phyloP scores from a whole-genome alignment of 305 asterid genomes.

The Fraxinus velutina region DNA sequence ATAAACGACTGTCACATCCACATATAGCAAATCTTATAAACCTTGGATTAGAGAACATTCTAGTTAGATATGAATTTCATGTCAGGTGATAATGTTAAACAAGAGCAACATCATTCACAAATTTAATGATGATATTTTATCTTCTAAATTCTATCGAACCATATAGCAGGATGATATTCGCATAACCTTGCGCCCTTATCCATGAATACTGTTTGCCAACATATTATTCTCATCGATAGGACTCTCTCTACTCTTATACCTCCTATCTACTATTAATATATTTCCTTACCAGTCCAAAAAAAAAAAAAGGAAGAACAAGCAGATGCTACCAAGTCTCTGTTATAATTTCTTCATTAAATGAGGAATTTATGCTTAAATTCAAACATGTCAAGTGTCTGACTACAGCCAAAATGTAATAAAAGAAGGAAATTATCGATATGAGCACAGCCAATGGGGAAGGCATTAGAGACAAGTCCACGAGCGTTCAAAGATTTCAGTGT shows the following conservation, averaged over 20 bases:
- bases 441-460: neutral
- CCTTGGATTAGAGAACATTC: neutral
- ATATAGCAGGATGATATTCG: neutral
- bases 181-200: neutral
- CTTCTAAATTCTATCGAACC: neutral
- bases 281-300: neutral
- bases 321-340: neutral
- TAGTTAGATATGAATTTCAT: neutral
- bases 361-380: neutral
- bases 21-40: neutral
- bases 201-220: neutral
- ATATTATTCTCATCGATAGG: neutral
- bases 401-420: neutral
- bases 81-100: neutral
- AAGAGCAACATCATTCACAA: neutral
- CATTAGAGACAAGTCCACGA: neutral
- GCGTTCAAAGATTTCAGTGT: neutral
- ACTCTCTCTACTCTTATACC: neutral
- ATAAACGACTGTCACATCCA: neutral
- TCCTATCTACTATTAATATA: neutral
- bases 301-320: neutral
- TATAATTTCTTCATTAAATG: neutral
- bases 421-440: neutral
- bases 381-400: neutral
- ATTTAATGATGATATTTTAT: too few relatives aligned